Percentiles rank a stretch among this genome's conserved stretches.
These are phyloP conservation scores for Starmerella sirachaensis DNA, from an alignment of 805 yeast genomes.

Conservation along the genomic window DNA sequence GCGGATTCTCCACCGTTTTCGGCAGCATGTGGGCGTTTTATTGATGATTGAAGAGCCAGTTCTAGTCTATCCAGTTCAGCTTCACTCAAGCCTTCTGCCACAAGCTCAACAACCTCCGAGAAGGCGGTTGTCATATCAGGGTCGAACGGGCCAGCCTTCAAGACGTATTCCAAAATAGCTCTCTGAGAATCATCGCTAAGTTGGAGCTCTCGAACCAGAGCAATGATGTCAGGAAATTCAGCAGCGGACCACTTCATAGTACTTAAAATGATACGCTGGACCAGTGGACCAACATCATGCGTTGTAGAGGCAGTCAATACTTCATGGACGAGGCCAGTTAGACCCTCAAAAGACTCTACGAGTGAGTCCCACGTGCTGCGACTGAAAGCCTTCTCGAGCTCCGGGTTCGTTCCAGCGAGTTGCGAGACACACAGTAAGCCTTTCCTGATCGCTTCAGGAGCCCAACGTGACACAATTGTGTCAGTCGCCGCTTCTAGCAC, in stretches of 20 bases:
- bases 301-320: slow-evolving; percentile 18
- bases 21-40: slow-evolving; percentile 24
- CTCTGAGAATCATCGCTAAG: background rate
- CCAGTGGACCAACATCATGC: slow-evolving; percentile 32
- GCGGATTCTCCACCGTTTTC: background rate
- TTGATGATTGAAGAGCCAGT: slow-evolving; percentile 55
- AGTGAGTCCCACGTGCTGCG: slow-evolving; percentile 13
- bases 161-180: slow-evolving; percentile 2
- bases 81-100: slow-evolving; percentile 1
- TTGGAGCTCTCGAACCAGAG: slow-evolving; percentile 3
- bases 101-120: slow-evolving; percentile 13
- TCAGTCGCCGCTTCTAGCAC: slow-evolving; percentile 51
- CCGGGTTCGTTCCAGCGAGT: slow-evolving; percentile 22
- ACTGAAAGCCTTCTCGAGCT: slow-evolving; percentile 18
- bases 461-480: slow-evolving; percentile 41
- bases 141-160: slow-evolving; percentile 9
- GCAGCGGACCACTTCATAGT: slow-evolving; percentile 28
- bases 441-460: slow-evolving; percentile 24
- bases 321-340: slow-evolving; percentile 16
- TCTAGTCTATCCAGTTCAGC: slow-evolving; percentile 39
- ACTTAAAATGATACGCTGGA: slow-evolving; percentile 15
- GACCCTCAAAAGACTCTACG: slow-evolving; percentile 18
- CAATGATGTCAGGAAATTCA: slow-evolving; percentile 17
- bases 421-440: slow-evolving; percentile 29
- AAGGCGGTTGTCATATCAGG: slow-evolving; percentile 9